These are phyloP conservation scores for Lepidopterella palustris DNA, from an alignment of 495 filamentous ascomycete species.

Conservation along the genomic window DNA sequence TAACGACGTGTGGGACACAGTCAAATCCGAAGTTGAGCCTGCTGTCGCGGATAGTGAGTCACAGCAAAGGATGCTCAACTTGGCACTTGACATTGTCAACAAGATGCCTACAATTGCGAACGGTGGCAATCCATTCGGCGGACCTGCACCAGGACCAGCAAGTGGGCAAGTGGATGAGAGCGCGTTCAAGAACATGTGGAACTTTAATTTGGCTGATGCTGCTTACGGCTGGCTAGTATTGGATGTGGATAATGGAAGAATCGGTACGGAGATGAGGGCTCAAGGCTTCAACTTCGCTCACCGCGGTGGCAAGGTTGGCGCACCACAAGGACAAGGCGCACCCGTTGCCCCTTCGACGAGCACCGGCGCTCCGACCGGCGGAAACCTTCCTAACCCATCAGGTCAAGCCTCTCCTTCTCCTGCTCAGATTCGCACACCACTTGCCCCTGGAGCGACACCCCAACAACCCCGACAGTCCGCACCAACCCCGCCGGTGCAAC, in stretches of 20 bases:
- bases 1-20: slow-evolving; percentile 99
- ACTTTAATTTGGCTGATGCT: slow-evolving; percentile 97
- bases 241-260: slow-evolving; percentile 87
- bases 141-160: slow-evolving; percentile 64
- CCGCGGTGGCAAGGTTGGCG: slow-evolving; percentile 54
- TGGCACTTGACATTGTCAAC: slow-evolving; percentile 81
- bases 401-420: slow-evolving; percentile 41
- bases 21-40: slow-evolving; percentile 87
- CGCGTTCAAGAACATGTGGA: slow-evolving; percentile 99
- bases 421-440: slow-evolving; percentile 22
- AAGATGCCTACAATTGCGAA: slow-evolving; percentile 95
- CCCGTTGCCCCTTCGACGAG: slow-evolving; percentile 33
- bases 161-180: slow-evolving; percentile 94
- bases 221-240: slow-evolving; percentile 94
- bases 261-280: slow-evolving; percentile 96
- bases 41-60: slow-evolving; percentile 88
- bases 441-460: slow-evolving; percentile 33
- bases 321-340: slow-evolving; percentile 25
- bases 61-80: slow-evolving; percentile 82
- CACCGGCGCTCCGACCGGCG: slow-evolving; percentile 18
- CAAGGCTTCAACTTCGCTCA: slow-evolving; percentile 99
- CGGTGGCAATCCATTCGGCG: slow-evolving; percentile 94
- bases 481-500: slow-evolving; percentile 38
- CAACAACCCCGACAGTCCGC: slow-evolving; percentile 37
- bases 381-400: slow-evolving; percentile 17